Evolutionary conservation across 352 stramenopile species (phyloP).

Genomic region (Pythium rhizo-oryzae): DNA sequence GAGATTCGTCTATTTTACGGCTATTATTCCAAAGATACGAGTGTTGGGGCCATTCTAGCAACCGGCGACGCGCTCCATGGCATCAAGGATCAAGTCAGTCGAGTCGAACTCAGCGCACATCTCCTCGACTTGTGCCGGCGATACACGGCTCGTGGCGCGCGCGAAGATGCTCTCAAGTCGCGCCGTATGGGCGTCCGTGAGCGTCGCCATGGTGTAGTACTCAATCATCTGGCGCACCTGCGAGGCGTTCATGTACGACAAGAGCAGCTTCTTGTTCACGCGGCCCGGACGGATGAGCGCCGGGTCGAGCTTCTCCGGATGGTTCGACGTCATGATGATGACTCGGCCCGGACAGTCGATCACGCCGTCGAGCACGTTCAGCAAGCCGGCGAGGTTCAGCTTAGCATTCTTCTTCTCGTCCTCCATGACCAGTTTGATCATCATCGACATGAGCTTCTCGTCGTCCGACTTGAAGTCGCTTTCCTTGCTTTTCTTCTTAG

Average conservation of each 20-base stretch:
- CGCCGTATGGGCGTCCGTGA: slow-evolving; percentile 31
- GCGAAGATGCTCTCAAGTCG: slow-evolving; percentile 21
- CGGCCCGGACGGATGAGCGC: slow-evolving; percentile 90
- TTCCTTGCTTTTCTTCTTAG: slow-evolving; percentile 9
- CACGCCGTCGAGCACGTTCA: slow-evolving; percentile 93
- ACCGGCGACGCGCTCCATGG: background rate
- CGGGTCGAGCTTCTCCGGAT: slow-evolving; percentile 92
- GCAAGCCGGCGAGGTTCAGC: slow-evolving; percentile 80
- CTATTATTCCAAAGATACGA: too few species aligned
- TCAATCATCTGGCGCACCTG: slow-evolving; percentile 69
- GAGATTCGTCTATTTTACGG: too few species aligned
- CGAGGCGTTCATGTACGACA: slow-evolving; percentile 56
- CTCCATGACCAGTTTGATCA: slow-evolving; percentile 33
- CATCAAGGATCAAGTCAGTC: slow-evolving; percentile 3
- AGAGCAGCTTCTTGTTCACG: slow-evolving; percentile 87
- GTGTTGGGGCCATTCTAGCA: too few species aligned
- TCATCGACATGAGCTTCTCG: slow-evolving; percentile 21
- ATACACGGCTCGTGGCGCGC: background rate
- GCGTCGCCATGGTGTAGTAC: slow-evolving; percentile 56
- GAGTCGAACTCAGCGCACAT: slow-evolving; percentile 51
- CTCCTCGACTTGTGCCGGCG: slow-evolving; percentile 57
- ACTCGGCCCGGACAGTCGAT: slow-evolving; percentile 91
- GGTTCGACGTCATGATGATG: slow-evolving; percentile 94
- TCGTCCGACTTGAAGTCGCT: slow-evolving; percentile 13
- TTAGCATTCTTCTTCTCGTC: slow-evolving; percentile 37